These are phyloP conservation scores for Lentinula raphanica DNA, from an alignment of 768 basidiomycete genomes.

Conservation along the genomic window DNA sequence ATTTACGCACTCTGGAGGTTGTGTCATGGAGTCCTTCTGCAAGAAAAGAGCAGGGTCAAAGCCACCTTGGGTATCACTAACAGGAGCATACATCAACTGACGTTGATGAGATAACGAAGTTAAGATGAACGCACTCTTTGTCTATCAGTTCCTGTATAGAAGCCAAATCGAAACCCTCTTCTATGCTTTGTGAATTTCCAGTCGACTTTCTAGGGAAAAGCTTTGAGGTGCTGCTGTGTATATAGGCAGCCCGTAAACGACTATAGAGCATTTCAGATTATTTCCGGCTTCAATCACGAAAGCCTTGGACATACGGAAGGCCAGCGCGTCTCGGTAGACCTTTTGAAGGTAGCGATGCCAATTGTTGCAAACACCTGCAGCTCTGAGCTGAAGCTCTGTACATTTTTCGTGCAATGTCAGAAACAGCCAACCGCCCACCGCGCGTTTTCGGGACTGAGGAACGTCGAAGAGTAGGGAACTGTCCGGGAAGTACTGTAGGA, in stretches of 20 bases:
- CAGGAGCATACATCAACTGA: neutral
- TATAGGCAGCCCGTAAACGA: neutral
- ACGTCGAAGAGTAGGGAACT: neutral
- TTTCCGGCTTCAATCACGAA: neutral
- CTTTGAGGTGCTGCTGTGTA: neutral
- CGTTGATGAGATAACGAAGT: neutral
- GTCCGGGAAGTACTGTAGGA: too few species aligned
- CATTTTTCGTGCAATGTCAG: neutral
- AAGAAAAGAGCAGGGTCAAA: neutral
- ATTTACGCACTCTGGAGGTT: neutral
- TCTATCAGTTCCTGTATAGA: constrained; percentile 1
- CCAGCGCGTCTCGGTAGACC: neutral
- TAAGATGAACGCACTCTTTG: neutral
- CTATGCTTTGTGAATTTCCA: neutral
- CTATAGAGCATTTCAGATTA: neutral
- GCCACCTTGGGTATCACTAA: neutral
- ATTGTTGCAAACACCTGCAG: neutral
- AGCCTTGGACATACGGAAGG: neutral
- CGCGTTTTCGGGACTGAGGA: neutral
- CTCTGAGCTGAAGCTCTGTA: neutral
- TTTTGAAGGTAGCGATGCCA: neutral
- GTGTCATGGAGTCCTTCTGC: neutral
- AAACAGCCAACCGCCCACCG: neutral
- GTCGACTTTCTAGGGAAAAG: neutral
- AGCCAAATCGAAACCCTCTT: neutral